phyloP scores from a whole-genome alignment of 73 alveolate genomes.

The Paramecium octaurelia region DNA sequence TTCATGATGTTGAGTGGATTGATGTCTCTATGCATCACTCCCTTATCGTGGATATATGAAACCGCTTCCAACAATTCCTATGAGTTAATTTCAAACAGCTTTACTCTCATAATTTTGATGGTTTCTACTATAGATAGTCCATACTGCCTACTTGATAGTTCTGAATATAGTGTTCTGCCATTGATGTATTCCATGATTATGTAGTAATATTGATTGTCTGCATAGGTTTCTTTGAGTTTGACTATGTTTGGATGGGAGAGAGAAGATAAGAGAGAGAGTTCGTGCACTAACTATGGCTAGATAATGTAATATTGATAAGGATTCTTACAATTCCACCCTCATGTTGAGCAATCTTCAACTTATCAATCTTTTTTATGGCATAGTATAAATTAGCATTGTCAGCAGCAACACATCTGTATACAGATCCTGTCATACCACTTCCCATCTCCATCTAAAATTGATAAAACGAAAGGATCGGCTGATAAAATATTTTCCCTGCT shows the following conservation, averaged over 20 bases:
- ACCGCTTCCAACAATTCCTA: constrained; percentile 15
- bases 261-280: neutral
- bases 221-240: constrained; percentile 30
- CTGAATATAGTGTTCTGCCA: constrained; percentile 2
- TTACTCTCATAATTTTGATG: constrained; percentile 27
- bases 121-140: neutral
- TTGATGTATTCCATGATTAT: constrained; percentile 25
- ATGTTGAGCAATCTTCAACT: neutral
- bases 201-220: neutral
- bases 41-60: constrained; percentile 30
- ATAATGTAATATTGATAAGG: neutral
- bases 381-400: neutral
- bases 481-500: constrained; percentile 36
- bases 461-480: neutral
- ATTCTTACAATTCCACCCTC: constrained; percentile 38
- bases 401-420: neutral
- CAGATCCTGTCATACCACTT: constrained; percentile 37
- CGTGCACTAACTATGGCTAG: constrained; percentile 26
- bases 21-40: constrained; percentile 51
- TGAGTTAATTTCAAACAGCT: neutral
- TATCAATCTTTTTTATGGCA: constrained; percentile 29
- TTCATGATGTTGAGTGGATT: constrained; percentile 42
- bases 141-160: neutral
- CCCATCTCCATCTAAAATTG: constrained; percentile 30
- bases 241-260: constrained; percentile 30